Base-by-base conservation (phyloP, 495 filamentous ascomycete genomes). In the Penicillium angulare region DNA sequence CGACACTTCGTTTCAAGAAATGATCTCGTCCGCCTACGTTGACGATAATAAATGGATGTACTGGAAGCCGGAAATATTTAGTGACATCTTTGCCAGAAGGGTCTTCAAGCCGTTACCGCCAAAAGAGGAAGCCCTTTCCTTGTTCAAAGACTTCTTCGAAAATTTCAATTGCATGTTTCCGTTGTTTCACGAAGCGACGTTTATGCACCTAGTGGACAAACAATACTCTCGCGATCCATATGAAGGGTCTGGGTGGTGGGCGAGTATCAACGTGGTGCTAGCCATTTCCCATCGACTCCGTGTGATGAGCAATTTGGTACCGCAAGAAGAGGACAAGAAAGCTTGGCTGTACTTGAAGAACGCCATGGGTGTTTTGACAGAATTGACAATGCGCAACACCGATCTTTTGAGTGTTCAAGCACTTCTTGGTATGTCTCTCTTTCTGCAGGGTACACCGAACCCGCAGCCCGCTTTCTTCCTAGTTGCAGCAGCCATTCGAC, bases 131-230 rank as follows among this genome's bases (percentile, higher is more conserved):
- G 87, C 86, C 18, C 62, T 89, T 41, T 92, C 88, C 8, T 77
- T 95, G 38, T 82, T 93, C 49, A 90, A 87, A 66, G 93, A 98
- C 63, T 98, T 84, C 65, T 98, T 98, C 59, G 88, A 92, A 61
- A 96, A 96, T 67, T 97, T 98, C 76, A 98, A 98, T 72, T 90
- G 90, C 83, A 89, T 97, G 81, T 95, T 97, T 64, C 93, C 93
- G 36, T 78, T 98, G 3, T 98, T 95, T 64, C 93, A 98, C 64
- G 90, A 97, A 66, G 90, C 92, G 12, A 97, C 93, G 0, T 98
- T 98, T 62, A 96, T 97, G 88, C 89, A 95, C 62, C 73, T 97
- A 12, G 89, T 97, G 17, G 89, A 96, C 56, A 83, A 86, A 54
- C 91, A 97, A 59, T 98, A 97, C 69, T 92, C 91, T 13, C 73